Base-by-base conservation (phyloP, 495 filamentous ascomycete species). In the Amphirosellinia nigrospora region DNA sequence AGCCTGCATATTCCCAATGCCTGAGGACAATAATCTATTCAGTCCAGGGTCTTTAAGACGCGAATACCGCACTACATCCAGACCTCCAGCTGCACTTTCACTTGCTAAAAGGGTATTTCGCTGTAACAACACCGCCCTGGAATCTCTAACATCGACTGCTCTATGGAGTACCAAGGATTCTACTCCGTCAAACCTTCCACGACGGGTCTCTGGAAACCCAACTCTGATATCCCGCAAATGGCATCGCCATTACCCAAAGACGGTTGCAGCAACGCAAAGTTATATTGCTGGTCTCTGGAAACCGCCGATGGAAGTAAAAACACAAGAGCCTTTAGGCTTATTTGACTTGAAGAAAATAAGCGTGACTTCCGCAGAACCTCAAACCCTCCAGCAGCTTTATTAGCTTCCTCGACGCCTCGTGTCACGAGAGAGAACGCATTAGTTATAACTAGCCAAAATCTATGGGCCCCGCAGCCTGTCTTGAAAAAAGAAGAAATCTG, bases 301-400 rank as follows among this genome's bases (percentile, higher is more conserved):
- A 38, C 28, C 5, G 15, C 7, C 53, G 8, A 52, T 45, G 23
- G 23, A 46, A 67, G 46, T 26, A 59, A 21, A 10, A 23, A 36
- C 23, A 23, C 45, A 68, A 9, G 64, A 73, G 23, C 50, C 28
- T 5, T 38, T 62, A 58, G 77, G 74, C 34, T 50, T 81, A 30
- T 81, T 80, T 32, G 71, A 73, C 36, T 64, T 45, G 21, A 64
- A 72, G 30, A 15, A 66, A 56, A 52, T 34, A 74, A 77, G 23
- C 52, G 58, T 15, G 72, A 73, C 41, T 79, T 69, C 66, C 80
- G 80, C 26, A 78, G 75, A 34, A 82, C 79, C 16, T 52, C 75
- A 26, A 70, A 77, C 69, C 75, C 80, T 64, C 79, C 80, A 50
- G 80, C 77, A 46, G 80, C 79, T 45, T 71, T 75, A 60, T 59